Evolutionary conservation across 2,329 filamentous ascomycete genomes (phyloP).

Genomic region (Trichoderma atrobrunneum): DNA sequence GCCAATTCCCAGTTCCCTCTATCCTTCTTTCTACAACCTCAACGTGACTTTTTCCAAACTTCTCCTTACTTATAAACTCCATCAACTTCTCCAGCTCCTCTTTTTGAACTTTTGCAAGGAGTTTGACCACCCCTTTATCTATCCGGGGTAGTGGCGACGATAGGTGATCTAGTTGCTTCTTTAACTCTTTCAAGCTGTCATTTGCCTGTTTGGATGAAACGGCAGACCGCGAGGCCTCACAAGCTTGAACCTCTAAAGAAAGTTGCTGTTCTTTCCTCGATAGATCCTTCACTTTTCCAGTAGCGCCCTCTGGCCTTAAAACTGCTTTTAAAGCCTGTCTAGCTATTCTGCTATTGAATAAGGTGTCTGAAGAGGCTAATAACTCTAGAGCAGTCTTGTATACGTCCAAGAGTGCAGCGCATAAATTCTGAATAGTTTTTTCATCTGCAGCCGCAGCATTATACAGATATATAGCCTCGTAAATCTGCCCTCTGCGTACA

Average conservation of each 20-base stretch:
- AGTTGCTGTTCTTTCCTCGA: neutral
- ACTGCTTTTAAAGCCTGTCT: neutral
- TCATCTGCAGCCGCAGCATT: neutral
- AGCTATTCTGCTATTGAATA: neutral
- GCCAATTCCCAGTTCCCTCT: neutral
- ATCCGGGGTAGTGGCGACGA: neutral
- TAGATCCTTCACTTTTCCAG: neutral
- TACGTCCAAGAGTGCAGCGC: neutral
- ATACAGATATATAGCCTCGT: neutral
- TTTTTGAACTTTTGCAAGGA: neutral
- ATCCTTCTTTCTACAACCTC: neutral
- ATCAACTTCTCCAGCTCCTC: neutral
- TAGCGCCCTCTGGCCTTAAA: neutral
- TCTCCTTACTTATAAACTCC: neutral
- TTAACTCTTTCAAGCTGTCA: neutral
- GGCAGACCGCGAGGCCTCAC: neutral
- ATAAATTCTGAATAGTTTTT: neutral
- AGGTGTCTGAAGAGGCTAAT: neutral
- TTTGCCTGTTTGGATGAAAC: neutral
- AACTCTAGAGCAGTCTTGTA: neutral
- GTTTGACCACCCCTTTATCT: neutral
- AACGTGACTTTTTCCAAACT: neutral
- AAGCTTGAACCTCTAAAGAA: neutral
- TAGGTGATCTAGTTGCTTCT: neutral
- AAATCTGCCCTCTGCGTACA: conserved; percentile 5